Evolutionary conservation across 352 stramenopile genomes (phyloP).

Genomic region (Phytophthora citricola): DNA sequence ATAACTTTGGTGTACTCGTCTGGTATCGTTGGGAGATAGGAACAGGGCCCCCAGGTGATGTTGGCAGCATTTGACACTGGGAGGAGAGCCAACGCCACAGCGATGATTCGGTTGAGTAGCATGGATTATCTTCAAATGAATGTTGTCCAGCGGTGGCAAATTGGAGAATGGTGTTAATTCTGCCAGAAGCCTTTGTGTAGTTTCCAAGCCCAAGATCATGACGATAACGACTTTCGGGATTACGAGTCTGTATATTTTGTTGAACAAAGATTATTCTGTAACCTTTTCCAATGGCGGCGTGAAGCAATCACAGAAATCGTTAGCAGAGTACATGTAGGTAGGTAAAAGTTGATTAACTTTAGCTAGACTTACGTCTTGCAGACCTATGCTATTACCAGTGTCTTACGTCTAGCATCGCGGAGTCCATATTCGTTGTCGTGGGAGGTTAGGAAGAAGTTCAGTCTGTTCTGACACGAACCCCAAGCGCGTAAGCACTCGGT

Average conservation of each 20-base stretch:
- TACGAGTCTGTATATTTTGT: not conserved
- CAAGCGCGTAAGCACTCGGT: too few species aligned
- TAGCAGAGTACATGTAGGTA: too few species aligned
- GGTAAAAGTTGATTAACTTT: too few species aligned
- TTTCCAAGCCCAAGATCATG: not conserved
- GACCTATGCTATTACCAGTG: too few species aligned
- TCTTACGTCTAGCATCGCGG: too few species aligned
- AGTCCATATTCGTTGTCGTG: too few species aligned
- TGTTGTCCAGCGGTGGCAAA: not conserved
- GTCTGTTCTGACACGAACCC: too few species aligned
- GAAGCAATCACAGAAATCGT: too few species aligned
- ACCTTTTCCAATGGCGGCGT: too few species aligned
- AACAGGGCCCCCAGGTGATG: constrained; percentile 21
- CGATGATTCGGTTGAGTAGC: not conserved
- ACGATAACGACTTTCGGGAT: not conserved
- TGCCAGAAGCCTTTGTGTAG: too few species aligned
- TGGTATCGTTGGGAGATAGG: constrained; percentile 6
- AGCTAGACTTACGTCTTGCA: too few species aligned
- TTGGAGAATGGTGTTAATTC: not conserved
- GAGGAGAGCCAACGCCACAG: not conserved
- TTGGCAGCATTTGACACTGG: not conserved
- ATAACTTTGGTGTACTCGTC: not conserved
- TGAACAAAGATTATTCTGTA: not conserved
- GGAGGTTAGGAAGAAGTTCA: too few species aligned
- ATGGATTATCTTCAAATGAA: not conserved